phyloP scores from a whole-genome alignment of 1,284 basidiomycete species.

The Pulchroboletus neoregius region DNA sequence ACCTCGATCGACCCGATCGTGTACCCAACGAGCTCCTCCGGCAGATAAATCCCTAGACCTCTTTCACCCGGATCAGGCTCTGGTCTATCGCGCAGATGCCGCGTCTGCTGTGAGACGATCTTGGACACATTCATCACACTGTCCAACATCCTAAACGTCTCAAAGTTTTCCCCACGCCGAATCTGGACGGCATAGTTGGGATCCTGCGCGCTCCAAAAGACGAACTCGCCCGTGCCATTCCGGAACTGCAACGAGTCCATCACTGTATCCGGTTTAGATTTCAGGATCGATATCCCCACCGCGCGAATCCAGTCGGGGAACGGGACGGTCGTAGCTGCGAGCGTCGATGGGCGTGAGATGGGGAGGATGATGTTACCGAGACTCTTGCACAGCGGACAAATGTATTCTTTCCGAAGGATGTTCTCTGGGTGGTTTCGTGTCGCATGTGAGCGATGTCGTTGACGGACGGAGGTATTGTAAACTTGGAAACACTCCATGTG shows the following conservation, averaged over 20 bases:
- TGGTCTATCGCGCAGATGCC: constrained; percentile 68
- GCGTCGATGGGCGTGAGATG: constrained; percentile 50
- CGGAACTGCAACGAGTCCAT: constrained; percentile 68
- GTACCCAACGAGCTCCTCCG: constrained; percentile 88
- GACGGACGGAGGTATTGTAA: constrained; percentile 84
- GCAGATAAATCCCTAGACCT: constrained; percentile 79
- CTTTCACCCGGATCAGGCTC: constrained; percentile 71
- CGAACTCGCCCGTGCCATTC: constrained; percentile 79
- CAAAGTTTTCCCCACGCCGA: constrained; percentile 50
- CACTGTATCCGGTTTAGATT: constrained; percentile 67
- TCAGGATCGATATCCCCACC: constrained; percentile 75
- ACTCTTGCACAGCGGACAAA: constrained; percentile 98
- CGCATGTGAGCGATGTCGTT: constrained; percentile 85
- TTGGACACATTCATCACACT: constrained; percentile 69
- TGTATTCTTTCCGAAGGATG: constrained; percentile 88
- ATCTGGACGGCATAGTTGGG: constrained; percentile 57
- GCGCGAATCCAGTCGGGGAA: constrained; percentile 81
- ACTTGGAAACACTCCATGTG: constrained; percentile 92
- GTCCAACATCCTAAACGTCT: constrained; percentile 72
- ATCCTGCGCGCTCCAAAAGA: constrained; percentile 80
- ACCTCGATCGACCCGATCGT: constrained; percentile 83
- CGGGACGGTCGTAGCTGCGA: constrained; percentile 49
- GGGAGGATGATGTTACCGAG: constrained; percentile 94
- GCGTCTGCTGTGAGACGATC: constrained; percentile 67
- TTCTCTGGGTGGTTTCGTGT: constrained; percentile 95